Evolutionary conservation across 768 basidiomycete genomes (phyloP), one percentile per base, ranked within the genome.

Genomic region (Porphyrellus cyaneotinctus): DNA sequence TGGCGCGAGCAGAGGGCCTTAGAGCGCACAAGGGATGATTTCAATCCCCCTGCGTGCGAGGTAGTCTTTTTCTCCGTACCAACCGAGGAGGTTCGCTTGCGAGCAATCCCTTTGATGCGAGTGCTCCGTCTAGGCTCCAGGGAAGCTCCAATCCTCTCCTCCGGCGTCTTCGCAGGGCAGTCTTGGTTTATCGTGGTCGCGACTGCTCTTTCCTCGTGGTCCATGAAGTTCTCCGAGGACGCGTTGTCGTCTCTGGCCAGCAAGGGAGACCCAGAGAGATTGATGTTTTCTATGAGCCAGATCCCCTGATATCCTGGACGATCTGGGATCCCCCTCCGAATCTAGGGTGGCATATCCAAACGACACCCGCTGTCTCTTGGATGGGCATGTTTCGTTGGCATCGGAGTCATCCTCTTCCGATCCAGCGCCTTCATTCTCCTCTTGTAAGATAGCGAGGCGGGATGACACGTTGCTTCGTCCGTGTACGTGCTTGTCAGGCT

Each of bases 201-300:
- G 17, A 31, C 30, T 2, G 3, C 31, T 32, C 18, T 38, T 22
- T 47, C 53, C 3, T 50, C 41, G 32, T 36, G 38, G 30, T 48
- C 44, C 17, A 22, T 4, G 6, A 31, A 7, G 30, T 38, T 23
- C 7, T 24, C 17, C 9, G 24, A 42, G 14, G 24, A 30, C 14
- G 9, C 15, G 3, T 49, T 47, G 24, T 52, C 56, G n/a, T 57
- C 52, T 18, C 22, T 44, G 1, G 36, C 39, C 5, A 69, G 42
- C 18, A 69, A 45, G 24, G 59, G 55, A 4, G 67, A 68, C 6
- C 53, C 65, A 2, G 67, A 68, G 9, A 64, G 2, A 22, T 67
- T 59, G 47, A 68, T 58, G 17, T 67, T 48, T 52, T 68, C 66
- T 23, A 68, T 49, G 31, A 68, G 52, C 14, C 57, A 20, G 66